Evolutionary conservation across 345 rosid genomes (phyloP).

Genomic region (Eucalyptus pumila): DNA sequence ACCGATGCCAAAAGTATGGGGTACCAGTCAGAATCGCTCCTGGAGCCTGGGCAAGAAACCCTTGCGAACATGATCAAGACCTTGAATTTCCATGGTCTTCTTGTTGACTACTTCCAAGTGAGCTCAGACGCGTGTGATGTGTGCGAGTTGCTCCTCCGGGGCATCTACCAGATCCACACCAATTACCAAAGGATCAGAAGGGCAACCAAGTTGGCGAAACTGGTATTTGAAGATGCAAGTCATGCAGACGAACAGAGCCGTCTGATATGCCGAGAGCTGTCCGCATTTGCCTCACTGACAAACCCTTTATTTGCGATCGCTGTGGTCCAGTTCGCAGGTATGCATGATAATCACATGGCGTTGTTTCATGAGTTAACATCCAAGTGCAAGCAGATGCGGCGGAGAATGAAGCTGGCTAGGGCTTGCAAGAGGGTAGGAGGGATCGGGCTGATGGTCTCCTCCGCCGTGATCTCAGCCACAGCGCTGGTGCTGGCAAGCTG

Average conservation of each 20-base stretch:
- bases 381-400: slow-evolving; percentile 24
- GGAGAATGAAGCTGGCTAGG: slow-evolving; percentile 24
- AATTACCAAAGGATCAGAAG: slow-evolving; percentile 36
- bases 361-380: slow-evolving; percentile 34
- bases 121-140: slow-evolving; percentile 39
- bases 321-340: slow-evolving; percentile 11
- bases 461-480: slow-evolving; percentile 22
- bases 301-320: slow-evolving; percentile 41
- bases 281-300: slow-evolving; percentile 24
- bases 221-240: slow-evolving; percentile 3
- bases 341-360: slow-evolving; percentile 26
- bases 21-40: slow-evolving; percentile 48
- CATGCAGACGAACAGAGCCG: background rate
- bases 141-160: slow-evolving; percentile 53
- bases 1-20: background rate
- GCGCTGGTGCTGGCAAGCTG: slow-evolving; percentile 36
- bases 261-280: slow-evolving; percentile 34
- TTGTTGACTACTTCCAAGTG: slow-evolving; percentile 41
- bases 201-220: slow-evolving; percentile 27
- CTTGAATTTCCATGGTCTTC: slow-evolving; percentile 23
- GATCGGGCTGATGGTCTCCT: slow-evolving; percentile 30
- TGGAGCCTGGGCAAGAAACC: slow-evolving; percentile 54
- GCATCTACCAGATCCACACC: slow-evolving; percentile 35
- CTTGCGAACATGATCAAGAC: slow-evolving; percentile 16
- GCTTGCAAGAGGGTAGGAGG: slow-evolving; percentile 34